These are phyloP conservation scores for Leonotis leonurus DNA, from an alignment of 257 asterid genomes.

Conservation along the genomic window DNA sequence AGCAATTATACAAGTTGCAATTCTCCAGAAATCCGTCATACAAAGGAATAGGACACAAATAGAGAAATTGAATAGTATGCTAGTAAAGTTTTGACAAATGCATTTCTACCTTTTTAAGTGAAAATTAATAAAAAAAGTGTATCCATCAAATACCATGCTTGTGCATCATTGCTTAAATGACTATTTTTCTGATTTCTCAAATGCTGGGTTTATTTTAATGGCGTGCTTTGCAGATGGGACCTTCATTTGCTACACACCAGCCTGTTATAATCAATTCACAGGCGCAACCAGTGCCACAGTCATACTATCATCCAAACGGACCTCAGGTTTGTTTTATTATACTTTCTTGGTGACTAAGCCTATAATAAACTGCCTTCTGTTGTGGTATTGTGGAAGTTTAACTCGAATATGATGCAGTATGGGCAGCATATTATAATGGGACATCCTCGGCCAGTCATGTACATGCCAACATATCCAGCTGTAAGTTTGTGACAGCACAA, in stretches of 20 bases:
- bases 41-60: not conserved
- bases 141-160: not conserved
- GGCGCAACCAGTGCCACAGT: too few species aligned
- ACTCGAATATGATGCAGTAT: slow-evolving; percentile 37
- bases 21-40: not conserved
- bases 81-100: not conserved
- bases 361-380: too few species aligned
- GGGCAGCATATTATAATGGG: slow-evolving; percentile 86
- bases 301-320: too few species aligned
- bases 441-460: slow-evolving; percentile 69
- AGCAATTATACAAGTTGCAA: not conserved
- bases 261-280: too few species aligned
- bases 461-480: too few species aligned
- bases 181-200: not conserved
- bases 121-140: not conserved
- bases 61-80: not conserved
- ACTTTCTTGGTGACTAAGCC: too few species aligned
- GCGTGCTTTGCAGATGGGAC: too few species aligned
- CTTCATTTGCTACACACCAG: too few species aligned
- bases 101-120: not conserved
- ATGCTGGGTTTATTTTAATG: slow-evolving; percentile 3
- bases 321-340: too few species aligned
- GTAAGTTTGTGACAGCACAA: too few species aligned
- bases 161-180: not conserved
- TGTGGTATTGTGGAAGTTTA: too few species aligned